These are phyloP conservation scores for Leccinellum luteum DNA, from an alignment of 768 basidiomycete species.

Conservation along the genomic window DNA sequence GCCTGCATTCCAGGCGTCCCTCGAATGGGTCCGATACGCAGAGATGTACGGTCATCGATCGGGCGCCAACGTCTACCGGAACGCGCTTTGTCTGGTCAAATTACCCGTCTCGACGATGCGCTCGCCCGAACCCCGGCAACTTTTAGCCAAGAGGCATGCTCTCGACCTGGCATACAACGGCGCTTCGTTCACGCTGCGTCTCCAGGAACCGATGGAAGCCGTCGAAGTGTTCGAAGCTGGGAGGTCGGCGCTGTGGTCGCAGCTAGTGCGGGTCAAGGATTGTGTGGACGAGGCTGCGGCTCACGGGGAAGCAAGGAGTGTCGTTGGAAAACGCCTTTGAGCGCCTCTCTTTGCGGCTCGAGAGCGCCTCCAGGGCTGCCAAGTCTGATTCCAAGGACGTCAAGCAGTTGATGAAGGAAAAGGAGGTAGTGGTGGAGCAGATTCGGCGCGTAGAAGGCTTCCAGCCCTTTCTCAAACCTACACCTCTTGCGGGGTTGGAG, in stretches of 20 bases:
- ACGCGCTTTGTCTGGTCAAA: slow-evolving; percentile 24
- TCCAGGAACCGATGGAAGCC: slow-evolving; percentile 21
- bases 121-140: slow-evolving; percentile 17
- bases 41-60: slow-evolving; percentile 23
- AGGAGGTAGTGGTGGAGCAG: slow-evolving; percentile 23
- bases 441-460: slow-evolving; percentile 34
- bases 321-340: slow-evolving; percentile 23
- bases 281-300: slow-evolving; percentile 28
- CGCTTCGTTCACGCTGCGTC: slow-evolving; percentile 26
- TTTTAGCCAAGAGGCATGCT: slow-evolving; percentile 9
- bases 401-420: slow-evolving; percentile 25
- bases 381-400: slow-evolving; percentile 13
- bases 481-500: slow-evolving; percentile 24
- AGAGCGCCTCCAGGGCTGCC: slow-evolving; percentile 8
- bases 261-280: slow-evolving; percentile 26
- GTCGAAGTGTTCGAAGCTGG: slow-evolving; percentile 33
- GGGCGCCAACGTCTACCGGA: slow-evolving; percentile 30
- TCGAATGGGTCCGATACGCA: slow-evolving; percentile 21
- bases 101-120: slow-evolving; percentile 13
- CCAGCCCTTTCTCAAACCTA: slow-evolving; percentile 28
- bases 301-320: slow-evolving; percentile 14
- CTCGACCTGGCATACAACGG: slow-evolving; percentile 26
- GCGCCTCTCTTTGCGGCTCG: slow-evolving; percentile 16
- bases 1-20: slow-evolving; percentile 17
- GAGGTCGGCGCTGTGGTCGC: slow-evolving; percentile 35